Evolutionary conservation across 768 basidiomycete genomes (phyloP).

Genomic region (Lyophyllum semitale): DNA sequence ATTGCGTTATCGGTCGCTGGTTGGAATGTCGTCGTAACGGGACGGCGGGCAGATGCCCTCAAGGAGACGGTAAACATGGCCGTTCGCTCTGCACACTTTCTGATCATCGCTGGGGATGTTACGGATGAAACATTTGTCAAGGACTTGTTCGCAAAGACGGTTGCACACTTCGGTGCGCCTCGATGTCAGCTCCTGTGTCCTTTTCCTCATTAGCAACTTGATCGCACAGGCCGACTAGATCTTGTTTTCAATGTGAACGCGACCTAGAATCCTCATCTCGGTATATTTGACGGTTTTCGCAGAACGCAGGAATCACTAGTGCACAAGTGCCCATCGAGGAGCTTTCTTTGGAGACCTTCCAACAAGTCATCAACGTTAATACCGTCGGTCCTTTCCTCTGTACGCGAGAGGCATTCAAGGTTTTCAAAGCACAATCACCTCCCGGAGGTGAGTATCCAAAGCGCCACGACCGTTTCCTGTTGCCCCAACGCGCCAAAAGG

Average conservation of each 20-base stretch:
- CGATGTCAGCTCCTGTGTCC: constrained; percentile 4
- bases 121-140: constrained; percentile 64
- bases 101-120: constrained; percentile 66
- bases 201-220: not conserved
- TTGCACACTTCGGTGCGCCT: constrained; percentile 55
- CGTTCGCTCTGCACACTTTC: constrained; percentile 29
- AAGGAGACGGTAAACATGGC: constrained; percentile 55
- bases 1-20: constrained; percentile 69
- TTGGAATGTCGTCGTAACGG: constrained; percentile 70
- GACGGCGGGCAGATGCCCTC: constrained; percentile 58
- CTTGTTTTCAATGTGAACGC: constrained; percentile 75
- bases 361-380: constrained; percentile 70
- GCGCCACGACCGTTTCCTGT: not conserved
- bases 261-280: not conserved
- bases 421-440: constrained; percentile 75
- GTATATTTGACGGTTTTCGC: not conserved
- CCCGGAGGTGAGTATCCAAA: constrained; percentile 56
- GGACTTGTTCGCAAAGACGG: constrained; percentile 53
- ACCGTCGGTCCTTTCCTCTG: constrained; percentile 75
- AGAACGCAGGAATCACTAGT: constrained; percentile 77
- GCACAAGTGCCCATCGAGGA: constrained; percentile 58
- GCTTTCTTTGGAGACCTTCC: constrained; percentile 60
- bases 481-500: constrained; percentile 33
- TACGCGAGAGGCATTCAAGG: constrained; percentile 69
- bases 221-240: constrained; percentile 59